Evolutionary conservation across 768 basidiomycete species (phyloP), one percentile per base, ranked within the genome.

Genomic region (Kwoniella botswanensis): DNA sequence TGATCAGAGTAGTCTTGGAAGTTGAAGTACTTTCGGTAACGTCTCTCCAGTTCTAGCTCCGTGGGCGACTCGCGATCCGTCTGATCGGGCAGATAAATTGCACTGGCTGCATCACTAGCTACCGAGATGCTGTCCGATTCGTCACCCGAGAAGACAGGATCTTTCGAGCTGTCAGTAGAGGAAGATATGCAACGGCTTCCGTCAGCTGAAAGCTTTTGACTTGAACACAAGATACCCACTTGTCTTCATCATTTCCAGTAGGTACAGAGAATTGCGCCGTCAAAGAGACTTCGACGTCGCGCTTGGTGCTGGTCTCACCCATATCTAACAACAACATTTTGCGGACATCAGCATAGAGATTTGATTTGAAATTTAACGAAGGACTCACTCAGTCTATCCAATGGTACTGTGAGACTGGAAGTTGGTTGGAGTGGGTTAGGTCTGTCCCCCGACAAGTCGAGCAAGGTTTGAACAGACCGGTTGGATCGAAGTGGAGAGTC

Each of bases 21-120:
- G 15, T 65, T 65, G 65, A 65, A 65, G 65, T 57, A 41, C 35
- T 41, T 10, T 13, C 65, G 29, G 24, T 65, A 65, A 10, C 29
- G 46, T 41, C 63, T 53, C 29, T 52, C 50, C 15, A 64, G 26
- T 21, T 64, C 63, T 24, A 21, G 26, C 5, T 64, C 63, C n/a
- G 53, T 53, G 2, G 63, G 24, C 1, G 50, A 1, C 7, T 24
- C 63, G 4, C n/a, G 50, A 13, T 52, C 63, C 2, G 26, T 42
- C 17, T 64, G 63, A 24, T 54, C 41, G 11, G 63, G 63, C 5
- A 64, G 43, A 22, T 64, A 64, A 43, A 53, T 17, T 13, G 63
- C 50, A 41, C 26, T 54, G 18, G 26, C 50, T 18, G 10, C 46
- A 12, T 58, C 57, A 26, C 26, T 35, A 10, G 46, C 46, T 17